phyloP scores from a whole-genome alignment of 257 asterid genomes.

The Gentiana dahurica region DNA sequence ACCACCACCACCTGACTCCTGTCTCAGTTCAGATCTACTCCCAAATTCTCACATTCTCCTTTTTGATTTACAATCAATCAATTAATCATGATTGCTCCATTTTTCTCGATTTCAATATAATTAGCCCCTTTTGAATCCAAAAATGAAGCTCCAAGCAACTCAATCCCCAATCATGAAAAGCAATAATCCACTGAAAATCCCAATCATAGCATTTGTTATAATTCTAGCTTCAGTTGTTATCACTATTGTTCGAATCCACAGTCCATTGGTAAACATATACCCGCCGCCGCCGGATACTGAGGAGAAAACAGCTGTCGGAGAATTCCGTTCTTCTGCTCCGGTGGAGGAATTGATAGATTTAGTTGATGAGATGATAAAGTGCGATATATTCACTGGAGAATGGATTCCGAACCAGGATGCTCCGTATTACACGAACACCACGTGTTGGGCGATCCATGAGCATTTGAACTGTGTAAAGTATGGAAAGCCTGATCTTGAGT shows the following conservation, averaged over 20 bases:
- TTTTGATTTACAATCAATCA: too few species aligned
- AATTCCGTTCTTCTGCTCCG: neutral
- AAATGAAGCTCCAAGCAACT: neutral
- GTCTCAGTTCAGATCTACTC: too few species aligned
- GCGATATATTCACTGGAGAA: slow-evolving; percentile 22
- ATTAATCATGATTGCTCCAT: too few species aligned
- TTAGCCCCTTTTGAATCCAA: too few species aligned
- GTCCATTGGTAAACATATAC: slow-evolving; percentile 10
- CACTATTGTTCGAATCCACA: slow-evolving; percentile 12
- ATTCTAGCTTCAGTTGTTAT: slow-evolving; percentile 5
- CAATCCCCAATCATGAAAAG: slow-evolving; percentile 4
- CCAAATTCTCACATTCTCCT: too few species aligned
- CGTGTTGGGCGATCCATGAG: slow-evolving; percentile 23
- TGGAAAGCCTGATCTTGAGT: slow-evolving; percentile 21
- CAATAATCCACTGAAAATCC: slow-evolving; percentile 4
- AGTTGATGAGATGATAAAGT: slow-evolving; percentile 4
- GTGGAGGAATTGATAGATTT: slow-evolving; percentile 5
- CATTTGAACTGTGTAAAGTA: slow-evolving; percentile 25
- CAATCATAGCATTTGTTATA: slow-evolving; percentile 3
- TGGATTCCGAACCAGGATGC: slow-evolving; percentile 21
- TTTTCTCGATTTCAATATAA: too few species aligned
- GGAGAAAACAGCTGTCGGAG: neutral
- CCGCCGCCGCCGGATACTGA: neutral
- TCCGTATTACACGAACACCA: slow-evolving; percentile 20
- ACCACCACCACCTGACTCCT: too few species aligned